Conservation (phyloP, 1,139 yeast species). For the Pichia terricola region DNA sequence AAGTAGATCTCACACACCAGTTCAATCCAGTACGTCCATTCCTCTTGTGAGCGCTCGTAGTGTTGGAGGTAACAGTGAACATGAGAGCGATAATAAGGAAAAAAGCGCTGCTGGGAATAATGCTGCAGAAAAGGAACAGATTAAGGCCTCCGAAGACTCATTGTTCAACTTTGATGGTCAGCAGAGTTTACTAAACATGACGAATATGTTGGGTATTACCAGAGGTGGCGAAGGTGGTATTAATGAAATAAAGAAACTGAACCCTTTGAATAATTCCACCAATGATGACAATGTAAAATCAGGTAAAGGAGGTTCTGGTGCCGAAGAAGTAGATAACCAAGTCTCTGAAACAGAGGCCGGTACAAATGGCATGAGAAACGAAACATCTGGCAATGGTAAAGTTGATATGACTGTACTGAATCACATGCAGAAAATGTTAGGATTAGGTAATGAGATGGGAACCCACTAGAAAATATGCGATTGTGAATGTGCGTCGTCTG, state of each 20-base stretch:
- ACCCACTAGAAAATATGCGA: too few species aligned
- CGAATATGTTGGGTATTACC: conserved; percentile 7
- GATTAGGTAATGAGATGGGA: conserved; percentile 2
- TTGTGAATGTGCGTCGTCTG: too few species aligned
- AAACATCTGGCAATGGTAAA: too few species aligned
- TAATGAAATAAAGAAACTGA: background rate
- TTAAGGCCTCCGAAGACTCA: conserved; percentile 1
- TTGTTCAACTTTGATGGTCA: conserved; percentile 6
- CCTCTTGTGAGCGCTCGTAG: too few species aligned
- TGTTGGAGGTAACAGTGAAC: too few species aligned
- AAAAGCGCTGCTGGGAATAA: background rate
- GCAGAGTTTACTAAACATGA: conserved; percentile 6
- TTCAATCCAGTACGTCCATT: too few species aligned
- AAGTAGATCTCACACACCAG: conserved; percentile 4
- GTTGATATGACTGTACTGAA: background rate
- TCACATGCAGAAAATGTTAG: conserved; percentile 3
- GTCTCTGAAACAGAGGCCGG: background rate
- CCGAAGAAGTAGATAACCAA: too few species aligned
- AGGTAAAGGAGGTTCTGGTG: background rate
- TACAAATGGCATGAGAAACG: background rate
- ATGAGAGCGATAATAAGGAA: too few species aligned
- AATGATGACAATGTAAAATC: background rate
- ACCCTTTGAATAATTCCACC: background rate
- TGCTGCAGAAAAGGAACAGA: background rate
- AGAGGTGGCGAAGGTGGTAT: background rate